Percentiles rank a stretch among this genome's conserved stretches.
These are phyloP conservation scores for Ophiocordyceps camponoti-leonardi DNA, from an alignment of 2,329 filamentous ascomycete genomes.

Conservation along the genomic window DNA sequence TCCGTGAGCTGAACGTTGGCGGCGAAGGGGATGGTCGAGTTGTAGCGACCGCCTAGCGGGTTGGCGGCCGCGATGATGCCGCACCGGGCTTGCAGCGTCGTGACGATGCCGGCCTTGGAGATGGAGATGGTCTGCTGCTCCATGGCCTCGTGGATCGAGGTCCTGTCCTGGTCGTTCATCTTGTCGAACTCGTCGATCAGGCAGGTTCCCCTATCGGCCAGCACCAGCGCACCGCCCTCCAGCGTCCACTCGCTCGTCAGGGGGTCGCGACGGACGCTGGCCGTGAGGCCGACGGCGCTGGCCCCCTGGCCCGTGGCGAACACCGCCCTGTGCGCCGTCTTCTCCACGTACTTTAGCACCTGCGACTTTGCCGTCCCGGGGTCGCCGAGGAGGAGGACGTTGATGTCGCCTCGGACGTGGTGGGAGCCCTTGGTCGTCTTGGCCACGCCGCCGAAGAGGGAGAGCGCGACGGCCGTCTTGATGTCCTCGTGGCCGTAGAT, in stretches of 20 bases:
- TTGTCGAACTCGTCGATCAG: conserved; percentile 99
- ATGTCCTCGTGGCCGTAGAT: conserved; percentile 96
- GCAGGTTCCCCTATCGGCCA: conserved; percentile 88
- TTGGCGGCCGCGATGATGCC: conserved; percentile 95
- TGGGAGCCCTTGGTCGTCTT: conserved; percentile 83
- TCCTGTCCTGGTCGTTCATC: conserved; percentile 98
- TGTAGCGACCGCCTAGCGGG: conserved; percentile 90
- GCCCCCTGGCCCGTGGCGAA: conserved; percentile 97
- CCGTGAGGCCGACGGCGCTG: conserved; percentile 91
- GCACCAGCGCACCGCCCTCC: conserved; percentile 85
- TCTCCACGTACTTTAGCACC: conserved; percentile 92
- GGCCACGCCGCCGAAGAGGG: conserved; percentile 84
- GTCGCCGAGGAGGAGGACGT: conserved; percentile 87
- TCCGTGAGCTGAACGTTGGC: conserved; percentile 95
- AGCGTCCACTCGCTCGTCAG: conserved; percentile 95
- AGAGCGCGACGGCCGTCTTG: conserved; percentile 90
- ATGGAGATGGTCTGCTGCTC: conserved; percentile 99
- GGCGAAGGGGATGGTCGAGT: conserved; percentile 87
- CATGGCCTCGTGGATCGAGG: conserved; percentile 98
- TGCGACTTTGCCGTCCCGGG: conserved; percentile 97
- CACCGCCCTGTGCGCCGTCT: conserved; percentile 89
- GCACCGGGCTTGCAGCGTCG: conserved; percentile 86
- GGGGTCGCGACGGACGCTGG: conserved; percentile 87
- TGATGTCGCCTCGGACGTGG: conserved; percentile 91
- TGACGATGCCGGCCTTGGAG: conserved; percentile 95